Evolutionary conservation across 163 green algal genomes (phyloP).

Genomic region (Scenedesmus sp.): DNA sequence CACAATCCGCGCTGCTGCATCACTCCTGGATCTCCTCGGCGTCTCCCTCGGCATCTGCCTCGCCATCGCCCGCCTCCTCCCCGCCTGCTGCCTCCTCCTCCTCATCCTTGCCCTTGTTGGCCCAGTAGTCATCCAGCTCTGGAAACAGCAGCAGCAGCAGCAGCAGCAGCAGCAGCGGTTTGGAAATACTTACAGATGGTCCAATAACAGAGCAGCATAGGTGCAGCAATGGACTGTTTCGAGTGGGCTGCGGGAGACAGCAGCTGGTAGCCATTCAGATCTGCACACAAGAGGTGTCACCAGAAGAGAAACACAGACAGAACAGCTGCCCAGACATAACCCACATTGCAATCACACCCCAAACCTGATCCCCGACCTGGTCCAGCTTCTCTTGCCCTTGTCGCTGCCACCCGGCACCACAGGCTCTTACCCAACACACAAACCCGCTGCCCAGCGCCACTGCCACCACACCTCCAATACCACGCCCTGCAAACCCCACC

Average conservation of each 20-base stretch:
- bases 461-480: no score
- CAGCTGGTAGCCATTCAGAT: no score
- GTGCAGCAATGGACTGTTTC: no score
- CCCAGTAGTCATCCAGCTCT: conserved; percentile 49
- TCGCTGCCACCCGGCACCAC: not conserved
- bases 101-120: not conserved
- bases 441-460: not conserved
- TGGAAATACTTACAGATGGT: no score
- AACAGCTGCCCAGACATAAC: no score
- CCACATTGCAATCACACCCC: no score
- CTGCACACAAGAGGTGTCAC: no score
- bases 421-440: not conserved
- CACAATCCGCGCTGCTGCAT: not conserved
- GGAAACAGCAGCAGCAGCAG: not conserved
- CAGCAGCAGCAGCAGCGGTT: not conserved
- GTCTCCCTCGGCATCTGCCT: conserved; percentile 13
- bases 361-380: no score
- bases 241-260: no score
- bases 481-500: not conserved
- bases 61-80: conserved; percentile 4
- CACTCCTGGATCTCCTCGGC: conserved; percentile 37
- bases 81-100: not conserved
- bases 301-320: no score
- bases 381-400: no score
- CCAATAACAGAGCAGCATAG: no score